Evolutionary conservation across 805 yeast genomes (phyloP).

Genomic region (Isabelozyma rhagii): DNA sequence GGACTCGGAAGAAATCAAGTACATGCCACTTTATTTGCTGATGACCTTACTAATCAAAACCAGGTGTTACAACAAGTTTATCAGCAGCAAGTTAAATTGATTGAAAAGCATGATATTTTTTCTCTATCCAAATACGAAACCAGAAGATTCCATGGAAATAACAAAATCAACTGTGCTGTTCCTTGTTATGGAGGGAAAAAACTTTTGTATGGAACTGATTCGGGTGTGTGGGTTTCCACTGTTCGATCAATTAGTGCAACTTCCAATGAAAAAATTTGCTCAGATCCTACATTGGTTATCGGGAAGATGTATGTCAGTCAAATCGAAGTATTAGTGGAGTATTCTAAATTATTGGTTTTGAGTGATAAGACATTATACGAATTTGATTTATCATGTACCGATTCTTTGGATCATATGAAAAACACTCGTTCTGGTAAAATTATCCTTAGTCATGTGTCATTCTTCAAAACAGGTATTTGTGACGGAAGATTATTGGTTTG

Average conservation of each 20-base stretch:
- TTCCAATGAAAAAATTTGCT: constrained; percentile 49
- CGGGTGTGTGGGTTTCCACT: constrained; percentile 84
- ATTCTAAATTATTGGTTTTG: constrained; percentile 74
- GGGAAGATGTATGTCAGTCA: constrained; percentile 78
- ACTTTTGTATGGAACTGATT: constrained; percentile 84
- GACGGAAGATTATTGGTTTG: constrained; percentile 85
- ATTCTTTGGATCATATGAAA: constrained; percentile 45
- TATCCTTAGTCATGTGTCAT: constrained; percentile 80
- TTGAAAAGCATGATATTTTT: constrained; percentile 73
- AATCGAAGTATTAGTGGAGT: constrained; percentile 87
- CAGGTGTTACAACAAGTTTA: constrained; percentile 77
- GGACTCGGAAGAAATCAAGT: constrained; percentile 55
- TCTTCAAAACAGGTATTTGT: constrained; percentile 91
- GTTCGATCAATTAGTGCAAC: constrained; percentile 52
- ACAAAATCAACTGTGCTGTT: constrained; percentile 85
- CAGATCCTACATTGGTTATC: constrained; percentile 74
- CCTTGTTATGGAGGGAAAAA: constrained; percentile 95
- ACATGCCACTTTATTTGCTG: constrained; percentile 51
- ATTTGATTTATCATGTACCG: constrained; percentile 58
- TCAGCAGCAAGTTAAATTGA: constrained; percentile 71
- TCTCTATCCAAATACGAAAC: constrained; percentile 73
- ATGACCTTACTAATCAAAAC: constrained; percentile 61
- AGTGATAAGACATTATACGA: constrained; percentile 80
- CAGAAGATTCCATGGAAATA: constrained; percentile 66
- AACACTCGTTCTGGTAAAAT: constrained; percentile 69